A percentile compares a stretch with the other conserved stretches of the same genome.
phyloP scores from a whole-genome alignment of 768 basidiomycete species.

The Phanerochaete carnosa region DNA sequence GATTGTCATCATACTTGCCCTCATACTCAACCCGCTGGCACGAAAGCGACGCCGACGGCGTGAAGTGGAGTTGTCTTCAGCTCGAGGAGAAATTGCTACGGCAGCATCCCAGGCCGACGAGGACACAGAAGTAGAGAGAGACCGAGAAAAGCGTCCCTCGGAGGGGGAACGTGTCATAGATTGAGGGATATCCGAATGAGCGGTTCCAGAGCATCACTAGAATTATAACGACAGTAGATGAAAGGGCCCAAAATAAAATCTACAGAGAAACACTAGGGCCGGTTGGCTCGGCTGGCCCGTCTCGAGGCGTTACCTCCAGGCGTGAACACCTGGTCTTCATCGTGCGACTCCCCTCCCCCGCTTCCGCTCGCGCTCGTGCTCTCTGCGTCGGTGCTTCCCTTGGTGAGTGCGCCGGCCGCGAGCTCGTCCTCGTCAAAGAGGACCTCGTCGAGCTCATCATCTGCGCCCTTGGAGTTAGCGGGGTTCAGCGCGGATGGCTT shows the following conservation, averaged over 20 bases:
- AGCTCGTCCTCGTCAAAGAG: conserved; percentile 61
- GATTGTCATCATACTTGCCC: conserved; percentile 54
- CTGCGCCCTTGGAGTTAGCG: conserved; percentile 16
- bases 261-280: neutral
- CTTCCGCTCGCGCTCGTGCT: conserved; percentile 21
- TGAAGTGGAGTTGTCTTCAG: neutral
- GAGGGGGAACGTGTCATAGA: too few species aligned
- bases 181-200: neutral
- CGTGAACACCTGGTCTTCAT: conserved; percentile 16
- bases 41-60: conserved; percentile 30
- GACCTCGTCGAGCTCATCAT: conserved; percentile 38
- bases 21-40: conserved; percentile 64
- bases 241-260: neutral
- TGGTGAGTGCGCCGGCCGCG: neutral
- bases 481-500: conserved; percentile 16
- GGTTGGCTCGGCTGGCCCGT: conserved; percentile 2
- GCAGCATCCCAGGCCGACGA: neutral
- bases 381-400: conserved; percentile 12
- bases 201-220: neutral
- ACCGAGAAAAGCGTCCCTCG: too few species aligned
- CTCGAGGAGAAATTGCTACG: neutral
- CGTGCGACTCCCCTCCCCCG: conserved; percentile 17
- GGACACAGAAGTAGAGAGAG: neutral
- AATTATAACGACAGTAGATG: conserved; percentile 3
- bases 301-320: conserved; percentile 3